Base-by-base conservation (phyloP, 169 alveolate genomes). In the Plasmodium blacklocki region DNA sequence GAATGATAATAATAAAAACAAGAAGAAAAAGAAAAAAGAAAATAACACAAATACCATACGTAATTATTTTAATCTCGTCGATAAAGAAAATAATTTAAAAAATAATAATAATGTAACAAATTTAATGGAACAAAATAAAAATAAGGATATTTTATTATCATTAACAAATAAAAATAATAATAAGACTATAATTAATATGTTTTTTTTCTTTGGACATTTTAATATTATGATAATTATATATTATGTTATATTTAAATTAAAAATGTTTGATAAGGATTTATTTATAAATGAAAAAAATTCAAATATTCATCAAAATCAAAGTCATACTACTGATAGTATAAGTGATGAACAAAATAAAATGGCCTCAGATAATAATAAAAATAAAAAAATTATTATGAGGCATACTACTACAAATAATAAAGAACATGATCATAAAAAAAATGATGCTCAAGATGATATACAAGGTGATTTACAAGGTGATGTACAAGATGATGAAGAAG, bases 151-250 rank as follows among this genome's bases (percentile, higher is more conserved):
- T 15, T n/a, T n/a, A 39, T 39, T 39, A 39, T 39, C 47, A 39
- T 59, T 15, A 47, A 2, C 15, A 68, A 58, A n/a, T 47, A 52
- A 72, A n/a, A 72, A 66, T 0, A 70, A 86, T 19, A 45, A 9
- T 18, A 29, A 54, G n/a, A 45, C 92, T n/a, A 50, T 43, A 29
- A 73, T 86, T 49, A 86, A 86, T 52, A 60, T 73, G 7, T 86
- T 86, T 59, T 72, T 66, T 26, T 66, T 86, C 52, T 86, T 21
- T 50, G 92, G 92, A 58, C 26, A 72, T 60, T 86, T 71, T 54
- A 86, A 86, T 50, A 49, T 86, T 45, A 23, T 86, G 29, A 71
- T 86, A 60, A 86, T 86, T 18, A 86, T 86, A 26, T 86, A 86
- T 45, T 86, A 72, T 52, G 58, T 86, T 7, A 45, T 86, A 86